These are phyloP conservation scores for Hericium erinaceus DNA, from an alignment of 768 basidiomycete species.

Conservation along the genomic window DNA sequence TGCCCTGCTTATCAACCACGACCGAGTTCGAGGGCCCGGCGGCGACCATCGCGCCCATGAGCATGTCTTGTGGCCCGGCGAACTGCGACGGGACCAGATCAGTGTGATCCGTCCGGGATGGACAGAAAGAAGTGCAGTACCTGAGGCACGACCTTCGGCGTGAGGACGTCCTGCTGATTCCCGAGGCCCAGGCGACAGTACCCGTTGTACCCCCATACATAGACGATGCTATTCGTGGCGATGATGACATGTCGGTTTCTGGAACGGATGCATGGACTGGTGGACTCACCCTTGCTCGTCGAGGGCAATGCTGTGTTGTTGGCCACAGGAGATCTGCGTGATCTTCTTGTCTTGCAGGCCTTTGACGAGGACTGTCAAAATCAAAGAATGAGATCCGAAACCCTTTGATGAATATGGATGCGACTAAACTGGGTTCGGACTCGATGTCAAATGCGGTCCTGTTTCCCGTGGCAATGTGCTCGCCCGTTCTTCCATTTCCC, in stretches of 20 bases:
- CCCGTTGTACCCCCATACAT: constrained; percentile 85
- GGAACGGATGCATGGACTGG: not conserved
- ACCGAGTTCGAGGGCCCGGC: constrained; percentile 83
- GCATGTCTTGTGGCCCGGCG: constrained; percentile 55
- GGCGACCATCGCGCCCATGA: constrained; percentile 51
- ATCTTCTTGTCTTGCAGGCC: constrained; percentile 74
- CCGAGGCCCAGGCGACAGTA: constrained; percentile 88
- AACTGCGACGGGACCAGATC: constrained; percentile 38
- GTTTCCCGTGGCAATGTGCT: constrained; percentile 78
- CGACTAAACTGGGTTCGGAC: constrained; percentile 47
- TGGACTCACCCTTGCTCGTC: constrained; percentile 59
- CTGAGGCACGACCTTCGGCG: constrained; percentile 79
- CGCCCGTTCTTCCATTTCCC: constrained; percentile 90
- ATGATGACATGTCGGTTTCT: not conserved
- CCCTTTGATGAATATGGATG: not conserved
- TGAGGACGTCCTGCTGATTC: constrained; percentile 71
- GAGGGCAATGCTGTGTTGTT: constrained; percentile 79
- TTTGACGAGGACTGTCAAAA: constrained; percentile 53
- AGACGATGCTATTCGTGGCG: constrained; percentile 46
- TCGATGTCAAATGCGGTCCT: constrained; percentile 80
- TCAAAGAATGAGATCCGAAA: too few species aligned
- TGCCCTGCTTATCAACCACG: constrained; percentile 75
- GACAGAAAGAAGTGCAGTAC: constrained; percentile 23
- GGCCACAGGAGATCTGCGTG: constrained; percentile 73
- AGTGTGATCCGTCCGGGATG: not conserved